phyloP scores from a whole-genome alignment of 2,329 filamentous ascomycete genomes.

The Talaromyces verruculosus region DNA sequence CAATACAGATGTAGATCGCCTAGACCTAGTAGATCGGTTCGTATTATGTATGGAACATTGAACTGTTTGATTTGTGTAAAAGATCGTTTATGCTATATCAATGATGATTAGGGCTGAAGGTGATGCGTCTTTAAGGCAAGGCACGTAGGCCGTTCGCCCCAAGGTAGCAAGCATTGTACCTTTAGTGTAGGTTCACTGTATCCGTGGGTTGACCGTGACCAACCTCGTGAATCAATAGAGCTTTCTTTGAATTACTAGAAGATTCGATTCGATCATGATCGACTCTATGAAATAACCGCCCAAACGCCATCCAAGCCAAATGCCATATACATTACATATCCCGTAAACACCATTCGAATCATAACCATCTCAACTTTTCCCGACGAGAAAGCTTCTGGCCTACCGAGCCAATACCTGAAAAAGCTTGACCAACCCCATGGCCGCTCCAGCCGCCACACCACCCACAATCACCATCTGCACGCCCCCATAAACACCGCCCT shows the following conservation, averaged over 20 bases:
- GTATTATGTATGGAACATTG: neutral
- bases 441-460: constrained; percentile 41
- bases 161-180: neutral
- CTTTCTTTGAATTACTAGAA: too few species aligned
- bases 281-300: neutral
- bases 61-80: neutral
- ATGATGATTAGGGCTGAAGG: neutral
- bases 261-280: neutral
- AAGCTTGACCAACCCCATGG: constrained; percentile 43
- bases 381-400: neutral
- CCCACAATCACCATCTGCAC: constrained; percentile 45
- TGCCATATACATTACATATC: constrained; percentile 6
- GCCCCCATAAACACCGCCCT: constrained; percentile 37
- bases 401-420: constrained; percentile 30
- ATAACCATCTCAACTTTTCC: neutral
- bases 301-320: constrained; percentile 7
- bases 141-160: neutral
- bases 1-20: neutral
- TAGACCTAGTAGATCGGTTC: neutral
- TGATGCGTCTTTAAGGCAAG: neutral
- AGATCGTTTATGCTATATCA: neutral
- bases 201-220: neutral
- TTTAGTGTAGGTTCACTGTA: neutral
- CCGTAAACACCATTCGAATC: neutral
- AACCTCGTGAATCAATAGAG: neutral